Base-by-base conservation (phyloP, 2,329 filamentous ascomycete species). In the Xylariaceae sp. region DNA sequence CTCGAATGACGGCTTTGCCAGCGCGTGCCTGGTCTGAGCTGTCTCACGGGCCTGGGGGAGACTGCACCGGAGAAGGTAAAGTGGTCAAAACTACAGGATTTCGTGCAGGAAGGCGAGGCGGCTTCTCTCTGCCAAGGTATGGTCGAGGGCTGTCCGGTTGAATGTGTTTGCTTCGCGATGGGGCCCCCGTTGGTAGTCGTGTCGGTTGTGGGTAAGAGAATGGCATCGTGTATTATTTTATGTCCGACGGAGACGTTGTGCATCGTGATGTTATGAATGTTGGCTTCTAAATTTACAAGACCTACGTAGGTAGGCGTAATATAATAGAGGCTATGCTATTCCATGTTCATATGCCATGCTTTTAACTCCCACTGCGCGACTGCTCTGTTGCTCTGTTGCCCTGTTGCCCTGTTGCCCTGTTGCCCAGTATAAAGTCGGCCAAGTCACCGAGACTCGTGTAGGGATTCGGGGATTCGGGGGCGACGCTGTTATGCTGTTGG, bases 401-500 rank as follows among this genome's bases (percentile, higher is more conserved):
- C 19, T 19, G 19, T 19, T 19, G 19, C 1, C 1, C 19, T 19
- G 19, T 19, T 19, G 19, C 19, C 1, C 19, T 19, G 19, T 19
- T 19, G 19, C 19, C 19, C 19, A 19, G 19, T 19, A 19, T 19
- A 19, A 19, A 19, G 19, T 19, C 19, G 19, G 32, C 41, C 19
- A 43, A 26, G 41, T 43, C 41, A 43, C 41, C 27, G 29, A 8
- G 6, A 12, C 41, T 39, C 37, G 27, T 30, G 27, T 51, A 19
- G 19, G 44, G 26, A 30, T 40, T 53, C 47, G 32, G 44, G 32
- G 29, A 19, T 48, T 43, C 30, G 4, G 43, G 40, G 45, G 47
- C 37, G 46, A 7, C 45, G 29, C 31, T 39, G 56, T 58, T 51
- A 60, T 60, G 58, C 56, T 60, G 65, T 65, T 67, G 61, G 65